Conservation (phyloP, 768 basidiomycete species). For the Mycena albidolilacea region DNA sequence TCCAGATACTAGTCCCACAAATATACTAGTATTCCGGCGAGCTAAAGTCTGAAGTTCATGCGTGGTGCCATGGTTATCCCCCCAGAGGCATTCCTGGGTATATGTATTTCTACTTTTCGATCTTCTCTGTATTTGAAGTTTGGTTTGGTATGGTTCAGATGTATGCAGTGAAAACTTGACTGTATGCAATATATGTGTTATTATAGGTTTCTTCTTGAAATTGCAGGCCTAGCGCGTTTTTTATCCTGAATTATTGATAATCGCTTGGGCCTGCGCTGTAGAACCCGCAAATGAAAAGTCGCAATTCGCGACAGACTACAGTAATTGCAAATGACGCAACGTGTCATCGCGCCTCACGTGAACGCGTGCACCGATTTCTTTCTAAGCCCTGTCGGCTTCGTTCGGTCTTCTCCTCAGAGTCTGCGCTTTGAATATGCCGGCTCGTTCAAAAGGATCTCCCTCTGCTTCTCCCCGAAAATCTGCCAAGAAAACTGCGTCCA, state of each 20-base stretch:
- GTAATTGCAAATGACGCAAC: neutral
- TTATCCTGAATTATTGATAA: too few relatives aligned
- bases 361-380: neutral
- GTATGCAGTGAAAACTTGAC: neutral
- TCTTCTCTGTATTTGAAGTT: neutral
- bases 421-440: slow-evolving; percentile 3
- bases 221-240: too few relatives aligned
- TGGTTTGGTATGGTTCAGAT: neutral
- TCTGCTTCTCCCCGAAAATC: slow-evolving; percentile 16
- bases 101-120: neutral
- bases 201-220: too few relatives aligned
- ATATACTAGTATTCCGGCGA: neutral
- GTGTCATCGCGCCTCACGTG: neutral
- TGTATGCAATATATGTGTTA: neutral
- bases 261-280: too few relatives aligned
- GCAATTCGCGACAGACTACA: too few relatives aligned
- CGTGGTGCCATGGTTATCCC: neutral
- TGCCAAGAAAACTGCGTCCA: slow-evolving; percentile 15
- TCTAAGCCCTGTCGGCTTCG: too few relatives aligned
- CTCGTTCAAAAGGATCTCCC: slow-evolving; percentile 19
- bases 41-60: neutral
- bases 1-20: neutral
- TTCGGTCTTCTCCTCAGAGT: neutral
- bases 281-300: too few relatives aligned
- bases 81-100: neutral